A percentile compares a stretch with the other conserved stretches of the same genome.
Conservation (phyloP, 352 stramenopile species). For the Phytophthora vignae region DNA sequence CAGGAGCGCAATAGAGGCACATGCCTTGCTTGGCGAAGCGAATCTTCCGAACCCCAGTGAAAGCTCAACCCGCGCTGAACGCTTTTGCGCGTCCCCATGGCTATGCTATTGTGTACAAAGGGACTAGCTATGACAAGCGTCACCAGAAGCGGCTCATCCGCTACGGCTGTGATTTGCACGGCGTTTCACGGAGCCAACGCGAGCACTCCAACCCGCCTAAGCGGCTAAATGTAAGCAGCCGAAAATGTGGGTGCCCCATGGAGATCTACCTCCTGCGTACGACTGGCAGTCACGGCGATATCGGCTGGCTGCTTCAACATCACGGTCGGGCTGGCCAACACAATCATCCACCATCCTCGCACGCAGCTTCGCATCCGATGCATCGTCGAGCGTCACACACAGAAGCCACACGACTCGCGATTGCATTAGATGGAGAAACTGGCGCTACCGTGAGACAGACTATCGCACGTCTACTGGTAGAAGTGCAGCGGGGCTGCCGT, state of each 20-base stretch:
- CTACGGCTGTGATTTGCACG: not conserved
- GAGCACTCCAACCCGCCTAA: not conserved
- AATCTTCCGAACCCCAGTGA: too few species aligned
- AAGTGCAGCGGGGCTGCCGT: too few species aligned
- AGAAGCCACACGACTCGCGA: too few species aligned
- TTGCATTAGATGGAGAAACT: constrained; percentile 7
- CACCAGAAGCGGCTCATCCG: not conserved
- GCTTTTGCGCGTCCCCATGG: too few species aligned
- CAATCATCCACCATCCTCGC: constrained; percentile 8
- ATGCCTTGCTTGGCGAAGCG: too few species aligned
- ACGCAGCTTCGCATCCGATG: constrained; percentile 20
- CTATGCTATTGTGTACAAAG: too few species aligned
- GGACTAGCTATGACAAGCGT: not conserved
- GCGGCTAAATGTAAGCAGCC: not conserved
- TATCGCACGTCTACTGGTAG: constrained; percentile 2
- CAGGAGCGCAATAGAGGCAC: too few species aligned
- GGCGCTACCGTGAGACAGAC: too few species aligned
- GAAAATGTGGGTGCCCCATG: constrained; percentile 14
- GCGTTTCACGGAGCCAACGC: not conserved
- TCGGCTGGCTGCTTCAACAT: constrained; percentile 5
- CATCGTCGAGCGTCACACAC: constrained; percentile 1
- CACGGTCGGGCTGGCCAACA: not conserved
- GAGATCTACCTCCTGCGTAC: constrained; percentile 2
- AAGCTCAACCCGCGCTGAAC: too few species aligned
- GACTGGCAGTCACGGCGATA: not conserved